Evolutionary conservation across 2,329 filamentous ascomycete species (phyloP).

Genomic region (Colletotrichum agaves): DNA sequence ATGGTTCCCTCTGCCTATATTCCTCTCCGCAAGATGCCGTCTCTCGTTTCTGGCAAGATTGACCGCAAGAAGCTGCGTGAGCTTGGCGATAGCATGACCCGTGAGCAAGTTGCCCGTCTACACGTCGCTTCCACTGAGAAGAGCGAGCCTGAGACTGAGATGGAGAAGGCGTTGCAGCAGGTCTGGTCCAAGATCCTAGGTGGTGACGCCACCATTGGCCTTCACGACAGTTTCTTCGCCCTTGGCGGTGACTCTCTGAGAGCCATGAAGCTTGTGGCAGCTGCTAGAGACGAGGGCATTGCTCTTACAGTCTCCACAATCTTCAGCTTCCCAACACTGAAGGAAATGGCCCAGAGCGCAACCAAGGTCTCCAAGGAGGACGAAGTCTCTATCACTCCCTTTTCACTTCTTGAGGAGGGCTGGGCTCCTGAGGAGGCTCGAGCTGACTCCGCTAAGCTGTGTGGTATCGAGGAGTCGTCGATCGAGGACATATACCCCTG

Average conservation of each 20-base stretch:
- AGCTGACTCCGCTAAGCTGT: slow-evolving; percentile 53
- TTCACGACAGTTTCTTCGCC: slow-evolving; percentile 57
- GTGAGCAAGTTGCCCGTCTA: slow-evolving; percentile 52
- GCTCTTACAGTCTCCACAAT: slow-evolving; percentile 57
- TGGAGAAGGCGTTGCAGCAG: slow-evolving; percentile 50
- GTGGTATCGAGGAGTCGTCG: slow-evolving; percentile 46
- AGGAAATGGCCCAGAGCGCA: slow-evolving; percentile 54
- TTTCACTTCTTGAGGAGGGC: slow-evolving; percentile 51
- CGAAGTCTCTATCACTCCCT: slow-evolving; percentile 43
- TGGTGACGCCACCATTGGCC: slow-evolving; percentile 46
- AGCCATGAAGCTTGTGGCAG: slow-evolving; percentile 62
- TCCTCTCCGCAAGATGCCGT: slow-evolving; percentile 57
- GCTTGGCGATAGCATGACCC: slow-evolving; percentile 53
- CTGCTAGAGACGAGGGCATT: slow-evolving; percentile 52
- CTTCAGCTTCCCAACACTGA: slow-evolving; percentile 57
- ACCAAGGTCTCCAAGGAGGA: slow-evolving; percentile 40
- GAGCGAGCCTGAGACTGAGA: slow-evolving; percentile 50
- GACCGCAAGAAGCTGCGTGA: slow-evolving; percentile 61
- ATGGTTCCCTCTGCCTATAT: slow-evolving; percentile 62
- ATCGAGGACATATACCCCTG: slow-evolving; percentile 66
- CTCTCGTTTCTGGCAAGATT: slow-evolving; percentile 60
- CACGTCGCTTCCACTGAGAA: slow-evolving; percentile 45
- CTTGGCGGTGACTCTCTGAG: slow-evolving; percentile 62
- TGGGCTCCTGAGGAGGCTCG: slow-evolving; percentile 50
- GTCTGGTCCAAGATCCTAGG: slow-evolving; percentile 54